Percentiles rank a stretch among this genome's conserved stretches.
phyloP scores from a whole-genome alignment of 768 basidiomycete species.

The Podaxis sp. region DNA sequence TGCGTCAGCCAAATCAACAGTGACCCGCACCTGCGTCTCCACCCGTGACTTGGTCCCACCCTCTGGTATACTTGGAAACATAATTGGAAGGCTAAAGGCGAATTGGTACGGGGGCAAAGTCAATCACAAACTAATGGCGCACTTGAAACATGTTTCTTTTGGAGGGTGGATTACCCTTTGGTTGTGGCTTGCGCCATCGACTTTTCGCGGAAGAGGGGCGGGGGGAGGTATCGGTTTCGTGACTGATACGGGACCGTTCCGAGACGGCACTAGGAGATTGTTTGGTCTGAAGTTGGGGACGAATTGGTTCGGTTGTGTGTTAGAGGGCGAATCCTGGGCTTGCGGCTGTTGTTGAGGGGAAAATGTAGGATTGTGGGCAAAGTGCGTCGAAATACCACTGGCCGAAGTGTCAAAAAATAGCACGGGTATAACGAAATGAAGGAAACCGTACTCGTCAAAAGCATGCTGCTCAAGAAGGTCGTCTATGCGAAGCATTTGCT shows the following conservation, averaged over 20 bases:
- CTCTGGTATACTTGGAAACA: conserved; percentile 82
- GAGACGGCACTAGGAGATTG: conserved; percentile 32
- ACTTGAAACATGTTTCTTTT: conserved; percentile 79
- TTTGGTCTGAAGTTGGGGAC: conserved; percentile 29
- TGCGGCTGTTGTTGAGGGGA: conserved; percentile 31
- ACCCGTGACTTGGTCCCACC: conserved; percentile 88
- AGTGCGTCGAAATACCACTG: conserved; percentile 36
- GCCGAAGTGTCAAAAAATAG: conserved; percentile 17
- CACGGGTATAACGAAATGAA: conserved; percentile 15
- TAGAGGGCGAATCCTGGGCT: conserved; percentile 23
- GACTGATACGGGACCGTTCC: conserved; percentile 41
- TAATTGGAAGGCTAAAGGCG: conserved; percentile 64
- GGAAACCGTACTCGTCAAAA: conserved; percentile 67
- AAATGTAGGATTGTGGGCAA: conserved; percentile 30
- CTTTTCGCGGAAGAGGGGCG: conserved; percentile 54
- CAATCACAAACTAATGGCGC: conserved; percentile 25
- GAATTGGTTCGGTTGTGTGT: conserved; percentile 22
- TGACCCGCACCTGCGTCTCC: conserved; percentile 91
- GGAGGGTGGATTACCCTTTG: conserved; percentile 69
- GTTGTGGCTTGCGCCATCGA: conserved; percentile 45
- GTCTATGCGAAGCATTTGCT: conserved; percentile 63
- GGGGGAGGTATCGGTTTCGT: conserved; percentile 72
- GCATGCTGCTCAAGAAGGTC: conserved; percentile 74
- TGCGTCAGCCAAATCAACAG: conserved; percentile 74
- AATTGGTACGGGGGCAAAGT: not conserved